Evolutionary conservation across 2,329 filamentous ascomycete genomes (phyloP).

Genomic region (Akanthomyces uredinophilus): DNA sequence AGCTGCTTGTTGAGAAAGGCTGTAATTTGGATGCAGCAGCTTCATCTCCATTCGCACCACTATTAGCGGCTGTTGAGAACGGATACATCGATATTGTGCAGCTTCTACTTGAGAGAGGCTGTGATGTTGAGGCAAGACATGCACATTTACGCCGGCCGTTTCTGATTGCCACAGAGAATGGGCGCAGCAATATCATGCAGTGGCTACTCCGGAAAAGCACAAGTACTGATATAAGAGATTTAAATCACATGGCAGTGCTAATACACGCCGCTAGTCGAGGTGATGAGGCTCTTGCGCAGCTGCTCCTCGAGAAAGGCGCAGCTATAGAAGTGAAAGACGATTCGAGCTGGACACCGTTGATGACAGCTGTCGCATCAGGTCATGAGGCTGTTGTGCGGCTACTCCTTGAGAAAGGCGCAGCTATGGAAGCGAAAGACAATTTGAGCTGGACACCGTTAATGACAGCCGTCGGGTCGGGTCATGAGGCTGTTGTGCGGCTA

Average conservation of each 20-base stretch:
- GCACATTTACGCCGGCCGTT: too few species aligned
- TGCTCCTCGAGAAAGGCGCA: not conserved
- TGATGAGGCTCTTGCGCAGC: not conserved
- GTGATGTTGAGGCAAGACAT: too few species aligned
- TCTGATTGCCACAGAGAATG: too few species aligned
- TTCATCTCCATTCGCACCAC: not conserved
- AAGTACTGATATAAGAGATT: not conserved
- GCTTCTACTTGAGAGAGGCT: not conserved
- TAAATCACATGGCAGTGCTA: not conserved
- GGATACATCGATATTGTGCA: not conserved
- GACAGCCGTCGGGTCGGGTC: not conserved
- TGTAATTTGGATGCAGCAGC: not conserved
- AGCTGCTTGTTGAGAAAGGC: not conserved
- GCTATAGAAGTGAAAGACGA: not conserved
- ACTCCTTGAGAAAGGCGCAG: not conserved
- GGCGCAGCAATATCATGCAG: not conserved
- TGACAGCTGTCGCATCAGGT: not conserved
- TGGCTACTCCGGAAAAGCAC: not conserved
- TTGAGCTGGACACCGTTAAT: not conserved
- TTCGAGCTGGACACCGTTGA: not conserved
- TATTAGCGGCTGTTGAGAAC: not conserved
- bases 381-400: not conserved
- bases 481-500: not conserved
- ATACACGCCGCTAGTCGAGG: fast-evolving
- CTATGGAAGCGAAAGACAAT: not conserved